Base-by-base conservation (phyloP, 148 eudicot genomes). In the Silene conica region DNA sequence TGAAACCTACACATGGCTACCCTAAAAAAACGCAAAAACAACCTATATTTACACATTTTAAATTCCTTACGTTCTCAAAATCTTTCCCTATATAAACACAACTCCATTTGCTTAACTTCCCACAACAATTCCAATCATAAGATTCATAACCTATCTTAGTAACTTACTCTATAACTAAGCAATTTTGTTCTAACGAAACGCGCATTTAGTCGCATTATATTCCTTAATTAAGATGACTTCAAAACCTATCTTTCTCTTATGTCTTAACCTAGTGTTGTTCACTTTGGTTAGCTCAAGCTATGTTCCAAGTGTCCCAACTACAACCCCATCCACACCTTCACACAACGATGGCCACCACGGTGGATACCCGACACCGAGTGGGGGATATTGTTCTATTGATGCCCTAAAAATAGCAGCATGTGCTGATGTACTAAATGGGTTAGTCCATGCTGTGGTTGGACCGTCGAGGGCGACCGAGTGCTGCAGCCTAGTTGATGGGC, bases 321-420 rank as follows among this genome's bases (percentile, higher is more conserved):
- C 13, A 6, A 14, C 54, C 54, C 69, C 50, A 26, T 1, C 70
- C 11, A 12, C 15, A n/a, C 70, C 70, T 16, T 41, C 43, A 15
- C n/a, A 73, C 67, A n/a, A n/a, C n/a, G n/a, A n/a, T n/a, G n/a
- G n/a, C n/a, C n/a, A n/a, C n/a, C 54, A 59, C 19, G 34, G n/a
- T 15, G 31, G 21, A 65, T 46, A 50, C 6, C 34, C 34, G 34
- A 31, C 34, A 41, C 56, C 71, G 2, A 56, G 54, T 22, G 23
- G 55, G 22, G 68, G 59, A 0, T 76, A 46, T 10, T 89, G 94
- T 79, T 91, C 93, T 8, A 76, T 45, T 18, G 86, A 89, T 57
- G 31, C 91, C 80, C 76, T 87, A 19, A 87, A 89, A 70, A 52
- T 89, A 9, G 88, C 84, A 13, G 89, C 86, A 0, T 89, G 93